phyloP scores from a whole-genome alignment of 2,329 filamentous ascomycete genomes.

The Arthrobotrys megalospora region DNA sequence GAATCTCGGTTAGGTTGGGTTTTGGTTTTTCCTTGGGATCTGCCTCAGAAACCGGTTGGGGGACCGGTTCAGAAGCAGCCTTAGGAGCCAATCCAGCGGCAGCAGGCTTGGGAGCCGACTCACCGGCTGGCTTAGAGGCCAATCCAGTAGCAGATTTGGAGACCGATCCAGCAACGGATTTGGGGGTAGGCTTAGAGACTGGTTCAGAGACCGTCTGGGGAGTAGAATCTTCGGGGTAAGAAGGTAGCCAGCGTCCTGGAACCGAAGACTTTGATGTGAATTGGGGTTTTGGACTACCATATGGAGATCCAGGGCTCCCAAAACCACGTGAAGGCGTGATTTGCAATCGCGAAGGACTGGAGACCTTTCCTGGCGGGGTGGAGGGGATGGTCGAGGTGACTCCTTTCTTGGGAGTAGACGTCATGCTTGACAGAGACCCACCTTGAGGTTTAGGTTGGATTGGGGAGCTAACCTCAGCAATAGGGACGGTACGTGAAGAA shows the following conservation, averaged over 20 bases:
- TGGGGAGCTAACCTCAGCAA: background rate
- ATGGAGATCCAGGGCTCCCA: constrained; percentile 28
- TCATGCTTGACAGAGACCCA: background rate
- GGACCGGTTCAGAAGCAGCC: too few species aligned
- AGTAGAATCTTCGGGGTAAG: constrained; percentile 13
- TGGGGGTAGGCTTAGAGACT: background rate
- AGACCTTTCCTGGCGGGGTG: background rate
- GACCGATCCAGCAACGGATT: too few species aligned
- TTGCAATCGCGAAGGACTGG: background rate
- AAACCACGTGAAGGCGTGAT: constrained; percentile 2
- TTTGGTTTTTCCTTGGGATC: background rate
- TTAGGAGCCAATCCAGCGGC: too few species aligned
- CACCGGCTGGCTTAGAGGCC: too few species aligned
- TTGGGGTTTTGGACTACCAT: constrained; percentile 25
- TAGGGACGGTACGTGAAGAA: too few species aligned
- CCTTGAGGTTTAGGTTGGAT: background rate
- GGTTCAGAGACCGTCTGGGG: background rate
- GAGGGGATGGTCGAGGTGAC: background rate
- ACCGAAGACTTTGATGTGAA: constrained; percentile 33
- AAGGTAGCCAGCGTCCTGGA: constrained; percentile 33
- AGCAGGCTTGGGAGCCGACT: too few species aligned
- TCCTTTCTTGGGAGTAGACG: constrained; percentile 1
- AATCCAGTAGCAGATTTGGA: too few species aligned
- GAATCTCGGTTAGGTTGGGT: background rate
- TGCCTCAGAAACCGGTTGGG: background rate